Evolutionary conservation across 2,329 filamentous ascomycete species (phyloP).

Genomic region (Fonsecaea multimorphosa): DNA sequence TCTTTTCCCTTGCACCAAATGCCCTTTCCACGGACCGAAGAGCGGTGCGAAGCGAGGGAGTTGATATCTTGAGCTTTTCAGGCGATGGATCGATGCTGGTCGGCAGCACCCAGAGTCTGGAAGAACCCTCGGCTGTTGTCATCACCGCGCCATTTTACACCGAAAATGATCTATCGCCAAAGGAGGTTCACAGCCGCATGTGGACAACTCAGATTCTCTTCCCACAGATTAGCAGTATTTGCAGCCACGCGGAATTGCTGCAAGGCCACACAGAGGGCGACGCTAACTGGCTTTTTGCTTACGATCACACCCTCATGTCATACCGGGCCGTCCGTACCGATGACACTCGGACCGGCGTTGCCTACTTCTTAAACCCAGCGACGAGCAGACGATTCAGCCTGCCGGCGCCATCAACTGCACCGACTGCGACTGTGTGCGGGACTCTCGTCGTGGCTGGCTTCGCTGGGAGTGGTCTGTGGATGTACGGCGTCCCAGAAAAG

Average conservation of each 20-base stretch:
- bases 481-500: conserved; percentile 78
- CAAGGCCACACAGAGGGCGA: conserved; percentile 60
- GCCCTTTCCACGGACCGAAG: conserved; percentile 71
- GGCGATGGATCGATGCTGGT: conserved; percentile 78
- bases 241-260: conserved; percentile 76
- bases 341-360: conserved; percentile 75
- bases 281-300: conserved; percentile 77
- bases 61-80: conserved; percentile 77
- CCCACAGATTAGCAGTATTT: conserved; percentile 78
- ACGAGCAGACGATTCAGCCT: conserved; percentile 57
- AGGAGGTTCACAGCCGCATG: conserved; percentile 71
- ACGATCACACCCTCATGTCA: conserved; percentile 76
- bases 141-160: conserved; percentile 81
- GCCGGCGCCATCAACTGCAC: conserved; percentile 70
- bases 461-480: conserved; percentile 73
- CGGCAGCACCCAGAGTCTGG: conserved; percentile 72
- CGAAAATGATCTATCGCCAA: conserved; percentile 52
- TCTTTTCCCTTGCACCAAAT: conserved; percentile 72
- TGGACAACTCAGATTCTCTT: conserved; percentile 89
- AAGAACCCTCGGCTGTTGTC: conserved; percentile 73
- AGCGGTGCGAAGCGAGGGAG: conserved; percentile 77
- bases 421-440: conserved; percentile 71
- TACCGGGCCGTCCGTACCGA: conserved; percentile 79
- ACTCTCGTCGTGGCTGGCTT: conserved; percentile 78
- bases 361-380: conserved; percentile 75